These are phyloP conservation scores for Elaeis guineensis DNA, from an alignment of 176 grass and related monocot species.

Conservation along the genomic window DNA sequence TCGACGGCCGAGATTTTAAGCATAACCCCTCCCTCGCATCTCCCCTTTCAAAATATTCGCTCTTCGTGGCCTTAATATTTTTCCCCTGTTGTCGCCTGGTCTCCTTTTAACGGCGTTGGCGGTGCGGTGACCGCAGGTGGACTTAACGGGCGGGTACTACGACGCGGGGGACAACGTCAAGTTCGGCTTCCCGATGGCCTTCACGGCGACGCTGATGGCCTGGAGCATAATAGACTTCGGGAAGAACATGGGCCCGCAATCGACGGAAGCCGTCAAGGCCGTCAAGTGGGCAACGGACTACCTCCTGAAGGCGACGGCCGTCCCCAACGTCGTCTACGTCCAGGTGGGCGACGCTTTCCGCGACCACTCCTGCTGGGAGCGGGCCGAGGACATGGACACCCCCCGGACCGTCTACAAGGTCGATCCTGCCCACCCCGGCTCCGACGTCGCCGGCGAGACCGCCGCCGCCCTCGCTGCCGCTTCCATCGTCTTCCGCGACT, in stretches of 20 bases:
- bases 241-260: slow-evolving; percentile 41
- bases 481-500: slow-evolving; percentile 67
- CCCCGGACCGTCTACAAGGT: slow-evolving; percentile 72
- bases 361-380: slow-evolving; percentile 87
- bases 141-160: slow-evolving; percentile 78
- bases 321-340: slow-evolving; percentile 46
- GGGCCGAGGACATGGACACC: slow-evolving; percentile 95
- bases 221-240: slow-evolving; percentile 90
- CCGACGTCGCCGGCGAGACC: slow-evolving; percentile 83
- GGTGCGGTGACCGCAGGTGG: slow-evolving; percentile 24
- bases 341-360: slow-evolving; percentile 76
- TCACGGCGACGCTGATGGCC: slow-evolving; percentile 80
- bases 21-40: too few species aligned
- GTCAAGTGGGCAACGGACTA: slow-evolving; percentile 88
- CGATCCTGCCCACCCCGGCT: slow-evolving; percentile 53
- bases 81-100: too few species aligned
- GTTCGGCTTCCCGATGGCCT: slow-evolving; percentile 97
- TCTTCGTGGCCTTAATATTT: too few species aligned
- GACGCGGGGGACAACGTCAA: slow-evolving; percentile 94
- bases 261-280: slow-evolving; percentile 29
- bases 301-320: slow-evolving; percentile 61
- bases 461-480: slow-evolving; percentile 73
- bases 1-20: neutral
- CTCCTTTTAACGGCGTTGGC: too few species aligned
- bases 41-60: too few species aligned